Conservation (phyloP, 257 asterid genomes). For the Solanum clarkiae region DNA sequence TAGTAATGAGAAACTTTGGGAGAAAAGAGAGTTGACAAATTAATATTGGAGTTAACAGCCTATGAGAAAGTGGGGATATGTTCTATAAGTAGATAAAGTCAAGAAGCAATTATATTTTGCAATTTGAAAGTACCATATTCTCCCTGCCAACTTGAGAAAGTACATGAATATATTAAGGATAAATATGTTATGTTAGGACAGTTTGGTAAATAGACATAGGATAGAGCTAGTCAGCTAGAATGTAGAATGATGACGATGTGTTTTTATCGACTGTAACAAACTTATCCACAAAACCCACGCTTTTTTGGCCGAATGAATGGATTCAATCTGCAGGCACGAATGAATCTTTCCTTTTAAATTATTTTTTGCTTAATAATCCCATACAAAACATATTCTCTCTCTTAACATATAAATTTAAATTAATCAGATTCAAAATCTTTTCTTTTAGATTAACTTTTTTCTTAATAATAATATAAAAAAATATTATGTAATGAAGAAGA, state of each 20-base stretch:
- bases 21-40: background rate
- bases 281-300: background rate
- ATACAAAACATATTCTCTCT: too few species aligned
- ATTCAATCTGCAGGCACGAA: background rate
- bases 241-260: background rate
- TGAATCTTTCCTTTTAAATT: background rate
- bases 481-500: fast-evolving
- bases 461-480: too few species aligned
- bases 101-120: background rate
- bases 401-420: too few species aligned
- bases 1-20: background rate
- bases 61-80: background rate
- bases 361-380: background rate
- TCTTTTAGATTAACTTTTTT: background rate
- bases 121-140: background rate
- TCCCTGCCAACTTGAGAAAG: background rate
- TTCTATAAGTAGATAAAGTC: background rate
- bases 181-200: background rate
- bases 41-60: background rate
- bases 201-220: background rate
- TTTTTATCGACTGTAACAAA: background rate
- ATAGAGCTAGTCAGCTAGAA: background rate
- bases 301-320: background rate
- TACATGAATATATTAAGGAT: background rate
- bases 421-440: background rate